phyloP scores from a whole-genome alignment of 768 basidiomycete genomes.

The Xerocomus spinulosus region DNA sequence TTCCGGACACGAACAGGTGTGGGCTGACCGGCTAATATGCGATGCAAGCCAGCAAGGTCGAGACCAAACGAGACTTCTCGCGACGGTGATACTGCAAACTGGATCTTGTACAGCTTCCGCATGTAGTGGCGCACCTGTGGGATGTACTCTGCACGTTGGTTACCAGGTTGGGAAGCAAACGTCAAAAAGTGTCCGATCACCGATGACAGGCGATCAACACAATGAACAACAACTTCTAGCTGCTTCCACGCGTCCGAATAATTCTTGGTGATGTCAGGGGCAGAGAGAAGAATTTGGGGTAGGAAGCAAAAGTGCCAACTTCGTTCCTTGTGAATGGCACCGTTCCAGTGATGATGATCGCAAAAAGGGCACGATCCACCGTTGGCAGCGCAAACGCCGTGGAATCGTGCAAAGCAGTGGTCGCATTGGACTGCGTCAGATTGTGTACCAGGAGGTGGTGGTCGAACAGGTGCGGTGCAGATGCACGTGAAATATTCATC shows the following conservation, averaged over 20 bases:
- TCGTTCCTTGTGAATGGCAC: slow-evolving; percentile 74
- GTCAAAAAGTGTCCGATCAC: slow-evolving; percentile 78
- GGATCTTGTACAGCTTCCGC: slow-evolving; percentile 86
- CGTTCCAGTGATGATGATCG: slow-evolving; percentile 90
- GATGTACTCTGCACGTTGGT: slow-evolving; percentile 73
- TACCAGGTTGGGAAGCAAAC: slow-evolving; percentile 61
- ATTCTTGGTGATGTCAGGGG: slow-evolving; percentile 74
- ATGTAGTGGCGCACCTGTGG: slow-evolving; percentile 85
- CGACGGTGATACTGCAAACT: slow-evolving; percentile 81
- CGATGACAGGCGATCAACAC: slow-evolving; percentile 68
- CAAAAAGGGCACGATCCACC: slow-evolving; percentile 93
- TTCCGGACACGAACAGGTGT: slow-evolving; percentile 45
- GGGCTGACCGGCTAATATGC: slow-evolving; percentile 70
- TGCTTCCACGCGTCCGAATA: slow-evolving; percentile 81
- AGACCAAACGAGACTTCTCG: slow-evolving; percentile 79
- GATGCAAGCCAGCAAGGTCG: slow-evolving; percentile 77
- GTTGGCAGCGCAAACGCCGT: slow-evolving; percentile 78
- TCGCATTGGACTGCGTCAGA: slow-evolving; percentile 90
- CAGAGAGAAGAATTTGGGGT: slow-evolving; percentile 61
- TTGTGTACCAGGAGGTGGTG: slow-evolving; percentile 65
- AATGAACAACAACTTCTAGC: slow-evolving; percentile 73
- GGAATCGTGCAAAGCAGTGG: slow-evolving; percentile 83
- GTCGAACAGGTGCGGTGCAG: slow-evolving; percentile 69
- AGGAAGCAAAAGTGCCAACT: slow-evolving; percentile 82
- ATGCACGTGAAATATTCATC: slow-evolving; percentile 87